Evolutionary conservation across 2,329 filamentous ascomycete species (phyloP), one percentile per base, ranked within the genome.

Genomic region (Colletotrichum destructivum): DNA sequence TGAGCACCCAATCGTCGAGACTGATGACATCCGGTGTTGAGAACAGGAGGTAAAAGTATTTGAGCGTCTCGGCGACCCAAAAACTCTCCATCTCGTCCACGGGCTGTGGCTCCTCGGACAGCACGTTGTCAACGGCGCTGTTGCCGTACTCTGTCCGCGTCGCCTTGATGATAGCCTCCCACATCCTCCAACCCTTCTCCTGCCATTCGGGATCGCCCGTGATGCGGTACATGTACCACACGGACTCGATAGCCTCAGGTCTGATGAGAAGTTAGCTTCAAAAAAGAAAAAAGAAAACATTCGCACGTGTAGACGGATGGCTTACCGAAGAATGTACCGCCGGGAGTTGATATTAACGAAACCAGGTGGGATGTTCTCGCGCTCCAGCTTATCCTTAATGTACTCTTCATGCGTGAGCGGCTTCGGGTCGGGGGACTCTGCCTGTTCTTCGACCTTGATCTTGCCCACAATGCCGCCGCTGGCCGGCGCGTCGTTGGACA

Each of bases 151-250:
- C 83, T 0, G 93, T 92, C 47, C 85, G 84, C 2, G 94, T 95
- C 42, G 90, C 86, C 44, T 87, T 87, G 67, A 92, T 86, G 62
- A 96, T 90, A 23, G 92, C 86, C 74, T 90, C 83, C 79, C 94
- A 98, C 94, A 98, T 97, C 61, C 86, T 85, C 95, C 95, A 98
- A 18, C 94, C 95, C 75, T 92, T 92, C 38, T 97, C 94, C 79
- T 92, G 92, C 87, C 94, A 94, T 5, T 82, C 81, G 1, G 87
- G 82, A 74, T 96, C 92, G 59, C 94, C 95, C 0, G 94, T 97
- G 81, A 97, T 94, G 78, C 95, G 93, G 83, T 97, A 96, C 86
- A 97, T 92, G 83, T 95, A 93, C 88, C 94, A 97, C 16, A 97
- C 91, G 0, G 92, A 94, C 78, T 97, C 94, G 76, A 97, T 95